These are phyloP conservation scores for Agaricus subrufescens DNA, from an alignment of 768 basidiomycete species.

Conservation along the genomic window DNA sequence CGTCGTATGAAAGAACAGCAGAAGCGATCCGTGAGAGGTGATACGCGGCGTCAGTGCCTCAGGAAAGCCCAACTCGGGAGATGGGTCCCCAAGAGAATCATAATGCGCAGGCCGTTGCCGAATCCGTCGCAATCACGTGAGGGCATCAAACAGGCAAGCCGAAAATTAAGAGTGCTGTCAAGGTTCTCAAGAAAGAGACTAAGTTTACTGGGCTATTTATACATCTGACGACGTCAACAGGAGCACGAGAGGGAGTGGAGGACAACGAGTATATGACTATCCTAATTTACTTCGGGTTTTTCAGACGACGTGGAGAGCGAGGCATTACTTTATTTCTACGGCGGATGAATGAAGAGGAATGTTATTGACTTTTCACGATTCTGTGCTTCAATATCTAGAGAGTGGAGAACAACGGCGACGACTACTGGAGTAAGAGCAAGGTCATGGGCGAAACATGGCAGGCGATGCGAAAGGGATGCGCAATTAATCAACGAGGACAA, in stretches of 20 bases:
- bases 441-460: neutral
- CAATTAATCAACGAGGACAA: neutral
- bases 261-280: neutral
- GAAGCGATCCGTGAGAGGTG: too few relatives aligned
- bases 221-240: neutral
- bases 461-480: neutral
- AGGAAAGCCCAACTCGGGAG: too few relatives aligned
- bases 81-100: too few relatives aligned
- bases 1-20: too few relatives aligned
- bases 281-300: neutral
- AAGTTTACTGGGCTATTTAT: neutral
- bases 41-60: too few relatives aligned
- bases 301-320: neutral
- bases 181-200: too few relatives aligned
- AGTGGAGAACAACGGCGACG: neutral
- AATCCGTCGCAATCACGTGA: too few relatives aligned
- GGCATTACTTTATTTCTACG: slow-evolving; percentile 7
- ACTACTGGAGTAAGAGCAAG: neutral
- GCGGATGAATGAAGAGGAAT: neutral
- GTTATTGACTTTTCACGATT: neutral
- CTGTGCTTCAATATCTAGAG: neutral
- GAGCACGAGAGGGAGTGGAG: neutral
- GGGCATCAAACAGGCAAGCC: too few relatives aligned
- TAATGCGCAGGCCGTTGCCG: too few relatives aligned
- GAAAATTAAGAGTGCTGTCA: too few relatives aligned